These are phyloP conservation scores for Trichosporon inkin DNA, from an alignment of 1,284 basidiomycete genomes.

Conservation along the genomic window DNA sequence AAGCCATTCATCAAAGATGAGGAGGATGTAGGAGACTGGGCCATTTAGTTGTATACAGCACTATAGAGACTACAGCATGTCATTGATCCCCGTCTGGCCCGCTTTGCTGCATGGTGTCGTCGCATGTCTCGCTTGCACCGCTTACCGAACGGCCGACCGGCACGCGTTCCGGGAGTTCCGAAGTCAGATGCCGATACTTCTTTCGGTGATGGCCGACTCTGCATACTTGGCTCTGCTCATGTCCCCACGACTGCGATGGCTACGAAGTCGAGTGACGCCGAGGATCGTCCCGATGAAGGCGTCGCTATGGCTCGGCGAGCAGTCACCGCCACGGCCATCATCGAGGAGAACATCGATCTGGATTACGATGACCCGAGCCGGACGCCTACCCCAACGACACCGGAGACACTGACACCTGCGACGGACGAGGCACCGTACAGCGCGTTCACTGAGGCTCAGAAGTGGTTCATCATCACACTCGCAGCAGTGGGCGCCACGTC, in stretches of 20 bases:
- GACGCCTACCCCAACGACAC: neutral
- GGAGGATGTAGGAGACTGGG: slow-evolving; percentile 78
- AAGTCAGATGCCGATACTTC: neutral
- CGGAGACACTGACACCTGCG: neutral
- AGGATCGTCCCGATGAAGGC: neutral
- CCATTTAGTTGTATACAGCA: slow-evolving; percentile 55
- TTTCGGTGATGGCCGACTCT: neutral
- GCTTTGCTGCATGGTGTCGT: neutral
- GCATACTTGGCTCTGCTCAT: neutral
- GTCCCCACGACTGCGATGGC: neutral
- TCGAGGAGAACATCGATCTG: neutral
- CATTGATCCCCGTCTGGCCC: neutral
- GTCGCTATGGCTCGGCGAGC: neutral
- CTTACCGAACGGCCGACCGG: too few species aligned
- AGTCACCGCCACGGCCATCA: neutral
- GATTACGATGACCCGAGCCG: neutral
- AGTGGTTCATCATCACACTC: slow-evolving; percentile 40
- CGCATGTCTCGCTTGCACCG: neutral
- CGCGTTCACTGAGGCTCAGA: slow-evolving; percentile 29
- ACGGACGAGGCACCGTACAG: slow-evolving; percentile 26
- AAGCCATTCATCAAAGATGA: slow-evolving; percentile 75
- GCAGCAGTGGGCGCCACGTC: slow-evolving; percentile 37
- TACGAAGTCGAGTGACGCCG: neutral
- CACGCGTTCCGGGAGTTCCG: too few species aligned
- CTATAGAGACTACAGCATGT: neutral